phyloP scores from a whole-genome alignment of 331 rosid genomes.

The Quercus lobata region DNA sequence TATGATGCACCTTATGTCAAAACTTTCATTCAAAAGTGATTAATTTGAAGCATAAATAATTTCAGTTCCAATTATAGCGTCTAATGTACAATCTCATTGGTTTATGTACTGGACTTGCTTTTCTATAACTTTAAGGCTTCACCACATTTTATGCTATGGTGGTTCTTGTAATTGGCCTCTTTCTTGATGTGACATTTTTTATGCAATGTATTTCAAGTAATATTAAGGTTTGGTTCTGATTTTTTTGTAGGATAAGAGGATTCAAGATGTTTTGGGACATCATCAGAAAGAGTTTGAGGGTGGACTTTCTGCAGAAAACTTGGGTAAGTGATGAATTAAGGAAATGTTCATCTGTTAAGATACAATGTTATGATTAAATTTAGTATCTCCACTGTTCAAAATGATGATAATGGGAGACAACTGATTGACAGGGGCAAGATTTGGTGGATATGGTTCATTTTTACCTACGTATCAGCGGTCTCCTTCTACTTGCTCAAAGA shows the following conservation, averaged over 20 bases:
- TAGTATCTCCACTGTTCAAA: conserved; percentile 4
- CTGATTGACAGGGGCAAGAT: conserved; percentile 62
- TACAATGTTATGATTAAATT: background rate
- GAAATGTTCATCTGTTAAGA: background rate
- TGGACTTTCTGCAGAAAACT: conserved; percentile 78
- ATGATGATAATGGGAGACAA: conserved; percentile 20
- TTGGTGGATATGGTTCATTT: conserved; percentile 95
- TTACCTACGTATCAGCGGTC: conserved; percentile 81
- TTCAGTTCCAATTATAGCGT: background rate
- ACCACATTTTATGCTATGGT: background rate
- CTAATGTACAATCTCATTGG: background rate
- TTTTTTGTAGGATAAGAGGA: conserved; percentile 63
- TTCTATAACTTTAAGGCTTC: background rate
- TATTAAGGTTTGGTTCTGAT: background rate
- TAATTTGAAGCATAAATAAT: background rate
- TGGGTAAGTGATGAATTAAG: conserved; percentile 60
- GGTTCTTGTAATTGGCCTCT: conserved; percentile 4
- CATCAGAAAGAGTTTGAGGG: conserved; percentile 97
- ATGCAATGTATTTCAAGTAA: background rate
- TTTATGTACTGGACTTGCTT: background rate
- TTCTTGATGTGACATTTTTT: conserved; percentile 1
- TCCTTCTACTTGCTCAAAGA: conserved; percentile 50
- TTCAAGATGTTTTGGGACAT: conserved; percentile 91
- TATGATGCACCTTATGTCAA: background rate
- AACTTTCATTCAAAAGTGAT: background rate